Percentiles rank a stretch among this genome's conserved stretches.
Evolutionary conservation across 2,329 filamentous ascomycete species (phyloP).

Genomic region (Grosmannia clavigera): DNA sequence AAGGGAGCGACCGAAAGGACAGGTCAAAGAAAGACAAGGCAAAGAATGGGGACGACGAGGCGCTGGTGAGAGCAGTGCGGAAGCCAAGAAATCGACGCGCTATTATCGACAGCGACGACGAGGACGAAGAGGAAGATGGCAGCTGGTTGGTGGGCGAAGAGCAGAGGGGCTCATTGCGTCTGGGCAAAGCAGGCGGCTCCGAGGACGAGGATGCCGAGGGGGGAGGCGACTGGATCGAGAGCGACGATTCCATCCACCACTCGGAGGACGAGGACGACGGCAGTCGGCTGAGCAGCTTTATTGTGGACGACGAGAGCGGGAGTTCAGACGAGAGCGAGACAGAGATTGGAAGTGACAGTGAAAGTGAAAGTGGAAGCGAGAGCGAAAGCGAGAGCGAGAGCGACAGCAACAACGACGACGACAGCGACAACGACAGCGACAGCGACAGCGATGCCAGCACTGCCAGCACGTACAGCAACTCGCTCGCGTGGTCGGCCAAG

Average conservation of each 20-base stretch:
- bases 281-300: constrained; percentile 42
- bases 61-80: constrained; percentile 10
- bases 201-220: constrained; percentile 63
- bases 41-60: background rate
- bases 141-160: constrained; percentile 69
- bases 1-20: constrained; percentile 22
- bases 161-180: constrained; percentile 44
- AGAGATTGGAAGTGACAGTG: background rate
- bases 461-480: background rate
- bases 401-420: constrained; percentile 10
- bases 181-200: constrained; percentile 71
- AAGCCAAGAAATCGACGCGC: constrained; percentile 39
- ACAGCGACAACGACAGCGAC: background rate
- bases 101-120: constrained; percentile 54
- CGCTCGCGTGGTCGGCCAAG: constrained; percentile 60
- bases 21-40: constrained; percentile 14
- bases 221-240: constrained; percentile 65
- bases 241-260: constrained; percentile 52
- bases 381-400: background rate
- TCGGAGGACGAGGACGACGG: constrained; percentile 35
- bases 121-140: constrained; percentile 32
- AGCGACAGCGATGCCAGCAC: background rate
- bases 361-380: constrained; percentile 2
- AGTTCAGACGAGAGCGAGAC: constrained; percentile 14
- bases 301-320: constrained; percentile 36